These are phyloP conservation scores for Jackrogersella multiformis DNA, from an alignment of 495 filamentous ascomycete genomes.

Conservation along the genomic window DNA sequence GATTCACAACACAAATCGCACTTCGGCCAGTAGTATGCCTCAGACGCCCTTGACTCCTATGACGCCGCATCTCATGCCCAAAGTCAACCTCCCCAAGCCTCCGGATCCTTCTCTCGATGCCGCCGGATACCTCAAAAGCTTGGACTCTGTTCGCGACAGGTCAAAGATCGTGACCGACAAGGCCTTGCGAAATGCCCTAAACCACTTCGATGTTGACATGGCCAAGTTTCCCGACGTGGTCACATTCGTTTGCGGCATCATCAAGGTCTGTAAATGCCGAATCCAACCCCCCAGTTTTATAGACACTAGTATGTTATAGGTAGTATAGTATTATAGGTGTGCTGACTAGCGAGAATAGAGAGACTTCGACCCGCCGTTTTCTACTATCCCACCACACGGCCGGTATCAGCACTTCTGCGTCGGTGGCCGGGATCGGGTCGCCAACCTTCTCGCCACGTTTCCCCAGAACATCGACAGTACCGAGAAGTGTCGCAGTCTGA, in stretches of 20 bases:
- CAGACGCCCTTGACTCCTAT: constrained; percentile 55
- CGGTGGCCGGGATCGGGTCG: constrained; percentile 78
- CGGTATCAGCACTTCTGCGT: constrained; percentile 92
- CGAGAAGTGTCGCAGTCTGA: constrained; percentile 78
- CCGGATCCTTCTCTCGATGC: constrained; percentile 93
- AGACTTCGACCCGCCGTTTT: constrained; percentile 88
- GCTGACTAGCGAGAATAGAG: constrained; percentile 63
- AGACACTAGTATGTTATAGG: constrained; percentile 1
- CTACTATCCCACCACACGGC: constrained; percentile 84
- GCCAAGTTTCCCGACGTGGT: constrained; percentile 87
- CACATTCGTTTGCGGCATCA: constrained; percentile 92
- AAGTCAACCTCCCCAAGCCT: constrained; percentile 78
- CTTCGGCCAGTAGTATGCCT: constrained; percentile 52
- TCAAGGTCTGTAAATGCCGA: constrained; percentile 73
- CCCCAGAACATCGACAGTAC: constrained; percentile 68
- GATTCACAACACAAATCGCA: constrained; percentile 41
- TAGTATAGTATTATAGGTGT: constrained; percentile 6
- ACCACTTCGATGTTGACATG: constrained; percentile 93
- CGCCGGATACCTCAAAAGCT: constrained; percentile 89
- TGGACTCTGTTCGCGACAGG: constrained; percentile 86
- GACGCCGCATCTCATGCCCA: constrained; percentile 49
- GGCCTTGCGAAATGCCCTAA: constrained; percentile 79
- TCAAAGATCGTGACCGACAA: constrained; percentile 75
- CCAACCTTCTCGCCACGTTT: constrained; percentile 75
- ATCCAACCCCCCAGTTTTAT: constrained; percentile 3